Base-by-base conservation (phyloP, 306 rosid genomes). In the Dryas octopetala region DNA sequence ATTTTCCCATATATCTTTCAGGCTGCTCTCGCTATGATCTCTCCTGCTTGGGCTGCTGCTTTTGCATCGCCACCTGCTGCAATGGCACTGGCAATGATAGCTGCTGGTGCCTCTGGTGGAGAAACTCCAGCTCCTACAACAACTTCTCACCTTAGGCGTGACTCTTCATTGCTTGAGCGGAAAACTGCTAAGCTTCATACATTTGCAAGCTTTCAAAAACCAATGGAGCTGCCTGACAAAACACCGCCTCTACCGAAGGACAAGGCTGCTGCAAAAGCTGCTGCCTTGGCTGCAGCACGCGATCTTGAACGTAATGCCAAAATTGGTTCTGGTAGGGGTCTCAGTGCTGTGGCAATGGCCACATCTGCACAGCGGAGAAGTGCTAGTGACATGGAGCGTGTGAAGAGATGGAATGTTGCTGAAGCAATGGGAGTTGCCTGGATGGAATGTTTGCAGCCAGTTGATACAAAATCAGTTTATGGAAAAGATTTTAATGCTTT, bases 351-450 rank as follows among this genome's bases (percentile, higher is more conserved):
- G 78, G 99, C 99, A 67, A 95, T 95, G 99, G 99, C 99, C 80
- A 95, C 99, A 38, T 95, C 99, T 80, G 92, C 96, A 67, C 97
- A 92, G 78, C 68, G 99, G 84, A 88, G 99, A 83, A 90, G 28
- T 82, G 87, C 82, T 63, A 78, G 97, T 83, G 97, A 95, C 84
- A 81, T 76, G 89, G 97, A 92, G 68, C 97, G 97, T 48, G 97
- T 88, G 78, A 81, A 72, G 85, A 87, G 97, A 81, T 95, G 99
- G 99, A 95, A 69, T 84, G 55, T 87, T 72, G 81, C 91, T 75
- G 99, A 95, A 90, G 97, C 99, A 69, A 95, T 90, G 99, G 99
- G 85, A 83, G 96, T 92, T 85, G 99, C 99, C 47, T 95, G 99
- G 99, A 90, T 87, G 86, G 99, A 95, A 85, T 95, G 99, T 85